Evolutionary conservation across 2,329 filamentous ascomycete genomes (phyloP).

Genomic region (Botrytis aclada): DNA sequence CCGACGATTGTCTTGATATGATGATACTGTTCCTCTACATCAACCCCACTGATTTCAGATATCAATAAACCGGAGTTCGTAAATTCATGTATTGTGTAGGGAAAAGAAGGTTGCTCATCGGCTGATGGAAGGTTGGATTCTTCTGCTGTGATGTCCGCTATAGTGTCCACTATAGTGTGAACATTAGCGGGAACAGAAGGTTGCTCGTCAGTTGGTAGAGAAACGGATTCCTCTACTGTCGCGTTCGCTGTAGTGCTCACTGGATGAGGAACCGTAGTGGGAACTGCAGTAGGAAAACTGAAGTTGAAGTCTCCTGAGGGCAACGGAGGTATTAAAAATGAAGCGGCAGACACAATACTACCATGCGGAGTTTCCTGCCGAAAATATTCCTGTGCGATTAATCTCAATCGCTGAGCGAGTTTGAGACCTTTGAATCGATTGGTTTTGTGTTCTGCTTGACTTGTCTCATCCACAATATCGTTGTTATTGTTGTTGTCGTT

Average conservation of each 20-base stretch:
- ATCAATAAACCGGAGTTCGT: neutral
- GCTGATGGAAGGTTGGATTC: neutral
- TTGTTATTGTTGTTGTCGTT: neutral
- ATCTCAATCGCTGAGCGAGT: neutral
- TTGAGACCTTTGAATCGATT: neutral
- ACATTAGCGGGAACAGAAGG: neutral
- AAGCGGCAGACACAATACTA: neutral
- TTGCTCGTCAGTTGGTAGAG: too few species aligned
- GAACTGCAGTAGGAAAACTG: neutral
- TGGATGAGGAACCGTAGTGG: neutral
- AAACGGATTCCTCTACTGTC: too few species aligned
- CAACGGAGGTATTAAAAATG: neutral
- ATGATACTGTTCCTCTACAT: neutral
- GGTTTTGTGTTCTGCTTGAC: neutral
- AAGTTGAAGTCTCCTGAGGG: neutral
- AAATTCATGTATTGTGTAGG: neutral
- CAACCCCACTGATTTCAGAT: neutral
- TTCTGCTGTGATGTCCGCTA: neutral
- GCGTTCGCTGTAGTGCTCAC: too few species aligned
- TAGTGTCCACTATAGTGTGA: neutral
- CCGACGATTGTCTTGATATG: neutral
- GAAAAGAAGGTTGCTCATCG: neutral
- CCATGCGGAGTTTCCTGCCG: neutral
- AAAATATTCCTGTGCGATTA: neutral
- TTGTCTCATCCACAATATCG: neutral